Conservation (phyloP, 768 basidiomycete species). For the Hericium rajendrae region DNA sequence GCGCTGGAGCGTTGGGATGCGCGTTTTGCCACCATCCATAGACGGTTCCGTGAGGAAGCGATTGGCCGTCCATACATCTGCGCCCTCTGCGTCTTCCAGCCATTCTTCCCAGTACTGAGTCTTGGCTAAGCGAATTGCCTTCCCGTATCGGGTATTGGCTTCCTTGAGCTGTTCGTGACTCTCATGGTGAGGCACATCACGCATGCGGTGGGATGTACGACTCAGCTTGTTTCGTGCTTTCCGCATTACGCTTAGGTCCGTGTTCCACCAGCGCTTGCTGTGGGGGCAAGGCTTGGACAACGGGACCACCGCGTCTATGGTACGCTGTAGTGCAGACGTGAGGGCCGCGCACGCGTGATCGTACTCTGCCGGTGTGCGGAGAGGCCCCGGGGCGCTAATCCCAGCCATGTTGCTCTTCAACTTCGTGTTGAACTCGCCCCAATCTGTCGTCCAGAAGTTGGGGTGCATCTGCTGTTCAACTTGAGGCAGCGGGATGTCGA, state of each 20-base stretch:
- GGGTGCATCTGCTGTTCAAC: not conserved
- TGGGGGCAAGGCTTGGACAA: not conserved
- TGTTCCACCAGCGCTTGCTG: constrained; percentile 1
- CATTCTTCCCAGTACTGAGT: constrained; percentile 17
- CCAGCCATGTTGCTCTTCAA: not conserved
- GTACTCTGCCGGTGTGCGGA: not conserved
- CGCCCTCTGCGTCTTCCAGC: constrained; percentile 10
- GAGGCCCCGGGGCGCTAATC: not conserved
- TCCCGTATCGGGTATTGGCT: constrained; percentile 3
- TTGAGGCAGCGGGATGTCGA: not conserved
- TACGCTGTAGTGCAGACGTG: not conserved
- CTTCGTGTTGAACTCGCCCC: not conserved
- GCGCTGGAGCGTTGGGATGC: constrained; percentile 10
- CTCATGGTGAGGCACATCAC: not conserved
- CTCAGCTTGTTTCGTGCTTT: not conserved
- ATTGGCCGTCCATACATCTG: constrained; percentile 15
- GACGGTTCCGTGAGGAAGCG: constrained; percentile 1
- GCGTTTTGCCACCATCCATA: constrained; percentile 7
- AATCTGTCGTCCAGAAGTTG: not conserved
- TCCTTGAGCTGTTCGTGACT: not conserved
- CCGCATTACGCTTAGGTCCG: not conserved
- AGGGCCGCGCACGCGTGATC: not conserved
- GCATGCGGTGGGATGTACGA: not conserved
- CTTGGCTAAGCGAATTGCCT: constrained; percentile 14
- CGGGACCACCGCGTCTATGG: not conserved